These are phyloP conservation scores for Fusarium sp. DNA, from an alignment of 2,329 filamentous ascomycete species.

Conservation along the genomic window DNA sequence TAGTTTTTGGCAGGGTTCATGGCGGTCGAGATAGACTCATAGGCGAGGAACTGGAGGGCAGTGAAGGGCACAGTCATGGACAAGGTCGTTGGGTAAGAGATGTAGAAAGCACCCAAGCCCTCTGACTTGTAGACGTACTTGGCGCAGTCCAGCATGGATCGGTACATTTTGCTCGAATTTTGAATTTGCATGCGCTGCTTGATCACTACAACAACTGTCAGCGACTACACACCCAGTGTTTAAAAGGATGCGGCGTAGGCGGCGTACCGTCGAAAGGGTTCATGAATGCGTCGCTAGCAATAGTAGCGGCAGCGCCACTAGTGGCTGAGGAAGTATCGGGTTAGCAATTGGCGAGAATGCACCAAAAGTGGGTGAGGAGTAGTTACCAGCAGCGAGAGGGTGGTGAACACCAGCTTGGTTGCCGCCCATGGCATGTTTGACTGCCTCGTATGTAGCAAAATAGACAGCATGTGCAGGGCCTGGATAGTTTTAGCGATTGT, in stretches of 20 bases:
- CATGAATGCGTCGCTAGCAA: slow-evolving; percentile 98
- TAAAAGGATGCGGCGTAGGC: slow-evolving; percentile 47
- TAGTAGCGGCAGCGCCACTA: slow-evolving; percentile 93
- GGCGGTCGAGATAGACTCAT: slow-evolving; percentile 93
- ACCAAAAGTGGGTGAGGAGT: neutral
- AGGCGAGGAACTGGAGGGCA: slow-evolving; percentile 95
- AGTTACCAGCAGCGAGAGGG: slow-evolving; percentile 87
- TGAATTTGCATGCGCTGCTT: slow-evolving; percentile 99
- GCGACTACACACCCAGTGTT: neutral
- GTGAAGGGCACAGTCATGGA: slow-evolving; percentile 99
- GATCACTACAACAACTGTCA: slow-evolving; percentile 74
- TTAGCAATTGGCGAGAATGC: slow-evolving; percentile 15
- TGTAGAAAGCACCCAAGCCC: slow-evolving; percentile 92
- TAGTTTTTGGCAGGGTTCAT: slow-evolving; percentile 90
- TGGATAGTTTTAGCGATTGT: slow-evolving; percentile 53
- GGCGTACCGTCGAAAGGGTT: slow-evolving; percentile 94
- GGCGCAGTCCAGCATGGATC: slow-evolving; percentile 87
- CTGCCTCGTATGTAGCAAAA: slow-evolving; percentile 96
- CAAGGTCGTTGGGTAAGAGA: slow-evolving; percentile 96
- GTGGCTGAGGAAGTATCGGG: slow-evolving; percentile 67
- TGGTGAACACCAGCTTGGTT: slow-evolving; percentile 90
- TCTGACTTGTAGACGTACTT: slow-evolving; percentile 87
- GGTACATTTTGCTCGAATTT: slow-evolving; percentile 87
- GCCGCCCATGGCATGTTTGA: slow-evolving; percentile 95
- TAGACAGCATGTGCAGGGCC: slow-evolving; percentile 97